Percentiles rank a stretch among this genome's conserved stretches.
Evolutionary conservation across 805 yeast genomes (phyloP).

Genomic region (Pichia occidentalis): DNA sequence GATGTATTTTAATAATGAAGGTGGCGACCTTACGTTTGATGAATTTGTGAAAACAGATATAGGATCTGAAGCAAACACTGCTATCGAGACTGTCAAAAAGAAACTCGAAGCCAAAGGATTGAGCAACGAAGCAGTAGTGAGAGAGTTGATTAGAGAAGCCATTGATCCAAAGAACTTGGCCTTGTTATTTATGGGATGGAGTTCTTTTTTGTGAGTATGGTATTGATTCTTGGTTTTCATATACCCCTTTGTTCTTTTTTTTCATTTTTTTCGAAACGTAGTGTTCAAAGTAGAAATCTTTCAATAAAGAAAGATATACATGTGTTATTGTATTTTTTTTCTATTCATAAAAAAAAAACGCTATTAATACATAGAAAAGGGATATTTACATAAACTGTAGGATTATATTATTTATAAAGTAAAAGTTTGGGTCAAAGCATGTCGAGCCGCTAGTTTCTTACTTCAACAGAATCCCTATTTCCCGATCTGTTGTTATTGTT

Average conservation of each 20-base stretch:
- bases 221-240: not conserved
- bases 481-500: conserved; percentile 23
- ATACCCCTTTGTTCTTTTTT: not conserved
- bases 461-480: conserved; percentile 2
- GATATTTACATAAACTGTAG: too few relatives aligned
- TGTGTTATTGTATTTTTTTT: not conserved
- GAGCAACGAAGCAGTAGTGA: conserved; percentile 77
- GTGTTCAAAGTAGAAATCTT: not conserved
- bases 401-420: too few relatives aligned
- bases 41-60: conserved; percentile 20
- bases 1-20: conserved; percentile 13
- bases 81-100: conserved; percentile 62
- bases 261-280: too few relatives aligned
- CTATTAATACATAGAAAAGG: conserved; percentile 1
- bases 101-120: conserved; percentile 63
- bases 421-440: not conserved
- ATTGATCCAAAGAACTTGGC: conserved; percentile 61
- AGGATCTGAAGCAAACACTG: conserved; percentile 72
- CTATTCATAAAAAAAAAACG: not conserved
- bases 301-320: not conserved
- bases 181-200: conserved; percentile 77
- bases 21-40: conserved; percentile 17
- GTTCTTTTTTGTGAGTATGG: conserved; percentile 51
- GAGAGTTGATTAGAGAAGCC: conserved; percentile 76
- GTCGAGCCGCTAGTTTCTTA: not conserved